Evolutionary conservation across 2,329 filamentous ascomycete genomes (phyloP).

Genomic region (Drechmeria coniospora): DNA sequence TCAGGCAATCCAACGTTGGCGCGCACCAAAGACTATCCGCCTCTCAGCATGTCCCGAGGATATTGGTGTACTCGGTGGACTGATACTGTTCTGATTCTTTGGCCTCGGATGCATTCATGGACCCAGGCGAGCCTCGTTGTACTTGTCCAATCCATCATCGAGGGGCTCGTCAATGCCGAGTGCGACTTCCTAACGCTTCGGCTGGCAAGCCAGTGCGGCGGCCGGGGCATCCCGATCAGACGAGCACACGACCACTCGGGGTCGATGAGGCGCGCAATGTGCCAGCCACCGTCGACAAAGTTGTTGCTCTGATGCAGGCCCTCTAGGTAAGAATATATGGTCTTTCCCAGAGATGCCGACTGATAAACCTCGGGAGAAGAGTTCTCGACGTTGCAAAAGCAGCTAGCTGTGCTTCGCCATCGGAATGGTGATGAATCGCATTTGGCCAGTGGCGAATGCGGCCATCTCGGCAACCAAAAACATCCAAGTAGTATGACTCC

Average conservation of each 20-base stretch:
- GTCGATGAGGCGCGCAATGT: conserved; percentile 17
- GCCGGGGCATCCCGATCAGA: conserved; percentile 14
- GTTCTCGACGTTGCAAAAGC: conserved; percentile 14
- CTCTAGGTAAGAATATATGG: conserved; percentile 19
- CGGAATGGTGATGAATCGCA: conserved; percentile 12
- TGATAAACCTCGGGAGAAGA: conserved; percentile 9
- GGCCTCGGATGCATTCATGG: neutral
- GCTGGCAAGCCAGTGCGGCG: conserved; percentile 14
- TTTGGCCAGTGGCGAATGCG: conserved; percentile 20
- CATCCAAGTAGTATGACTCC: conserved; percentile 15
- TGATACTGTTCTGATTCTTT: neutral
- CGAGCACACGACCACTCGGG: conserved; percentile 16
- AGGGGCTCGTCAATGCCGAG: too few species aligned
- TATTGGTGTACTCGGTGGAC: neutral
- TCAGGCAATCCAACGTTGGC: neutral
- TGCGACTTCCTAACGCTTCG: neutral
- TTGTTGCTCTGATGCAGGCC: conserved; percentile 25
- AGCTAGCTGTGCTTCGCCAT: conserved; percentile 16
- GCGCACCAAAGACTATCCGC: neutral
- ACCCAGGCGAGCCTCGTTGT: neutral
- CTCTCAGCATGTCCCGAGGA: neutral
- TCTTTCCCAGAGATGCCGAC: conserved; percentile 10
- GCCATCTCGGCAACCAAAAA: conserved; percentile 19
- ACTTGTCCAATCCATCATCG: neutral
- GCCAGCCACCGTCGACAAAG: conserved; percentile 19